Conservation (phyloP, 148 eudicot species). For the Vaccinium darrowii region DNA sequence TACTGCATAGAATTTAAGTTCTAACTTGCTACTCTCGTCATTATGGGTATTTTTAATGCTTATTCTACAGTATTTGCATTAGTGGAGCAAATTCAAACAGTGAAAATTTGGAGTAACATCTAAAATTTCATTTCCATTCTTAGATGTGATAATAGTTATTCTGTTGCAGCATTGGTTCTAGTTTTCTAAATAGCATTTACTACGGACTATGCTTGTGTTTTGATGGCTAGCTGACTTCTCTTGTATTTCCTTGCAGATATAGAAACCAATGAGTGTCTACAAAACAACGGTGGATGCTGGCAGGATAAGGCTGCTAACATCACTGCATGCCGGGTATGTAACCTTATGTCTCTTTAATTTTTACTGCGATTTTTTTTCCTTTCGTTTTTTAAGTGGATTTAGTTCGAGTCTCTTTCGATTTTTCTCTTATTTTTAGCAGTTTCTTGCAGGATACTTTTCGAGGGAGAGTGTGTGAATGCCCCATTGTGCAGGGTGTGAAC, state of each 20-base stretch:
- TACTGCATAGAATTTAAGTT: background rate
- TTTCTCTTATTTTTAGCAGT: background rate
- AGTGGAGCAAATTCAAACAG: background rate
- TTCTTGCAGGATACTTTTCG: conserved; percentile 77
- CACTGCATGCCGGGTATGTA: conserved; percentile 85
- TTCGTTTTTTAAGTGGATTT: conserved; percentile 10
- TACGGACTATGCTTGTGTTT: background rate
- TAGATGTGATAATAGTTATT: background rate
- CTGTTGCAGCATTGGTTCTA: background rate
- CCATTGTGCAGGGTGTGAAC: conserved; percentile 67
- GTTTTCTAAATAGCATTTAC: background rate
- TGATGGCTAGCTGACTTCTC: background rate
- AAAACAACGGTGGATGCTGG: conserved; percentile 97
- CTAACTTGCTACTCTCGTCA: background rate
- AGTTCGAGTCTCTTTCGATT: background rate
- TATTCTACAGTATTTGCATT: background rate
- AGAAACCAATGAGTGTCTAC: conserved; percentile 87
- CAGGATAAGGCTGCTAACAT: conserved; percentile 67
- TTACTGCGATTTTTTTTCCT: background rate
- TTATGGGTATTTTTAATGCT: conserved; percentile 1
- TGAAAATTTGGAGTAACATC: background rate
- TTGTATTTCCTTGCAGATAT: conserved; percentile 43
- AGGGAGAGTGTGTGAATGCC: conserved; percentile 92
- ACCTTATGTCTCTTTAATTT: conserved; percentile 6
- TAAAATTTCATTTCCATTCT: background rate